phyloP scores from a whole-genome alignment of 108 stramenopile genomes.

The Cyclostephanos invisitatus region DNA sequence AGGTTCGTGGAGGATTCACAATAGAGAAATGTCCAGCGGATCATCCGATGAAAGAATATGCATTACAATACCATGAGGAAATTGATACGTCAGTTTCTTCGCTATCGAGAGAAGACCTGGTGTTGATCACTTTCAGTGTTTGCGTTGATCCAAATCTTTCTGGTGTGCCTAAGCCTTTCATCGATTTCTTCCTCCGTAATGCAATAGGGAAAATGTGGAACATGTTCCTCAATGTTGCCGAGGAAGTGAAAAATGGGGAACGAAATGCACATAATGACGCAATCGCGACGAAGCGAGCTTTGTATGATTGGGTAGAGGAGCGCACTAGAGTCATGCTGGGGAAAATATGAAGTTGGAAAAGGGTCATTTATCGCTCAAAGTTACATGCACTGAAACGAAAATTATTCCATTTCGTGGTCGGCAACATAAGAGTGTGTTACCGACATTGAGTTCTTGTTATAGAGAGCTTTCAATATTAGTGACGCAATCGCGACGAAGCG shows the following conservation, averaged over 20 bases:
- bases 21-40: conserved; percentile 71
- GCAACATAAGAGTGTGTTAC: too few relatives aligned
- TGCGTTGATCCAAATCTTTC: conserved; percentile 59
- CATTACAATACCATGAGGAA: conserved; percentile 11
- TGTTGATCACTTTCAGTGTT: conserved; percentile 59
- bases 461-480: too few relatives aligned
- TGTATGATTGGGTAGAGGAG: conserved; percentile 76
- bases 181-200: conserved; percentile 64
- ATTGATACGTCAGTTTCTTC: background rate
- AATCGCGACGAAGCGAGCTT: conserved; percentile 62
- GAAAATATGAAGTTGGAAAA: background rate
- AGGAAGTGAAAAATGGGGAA: conserved; percentile 68
- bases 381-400: too few relatives aligned
- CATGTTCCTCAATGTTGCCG: conserved; percentile 66
- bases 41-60: conserved; percentile 46
- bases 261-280: conserved; percentile 57
- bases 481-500: conserved; percentile 61
- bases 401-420: too few relatives aligned
- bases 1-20: conserved; percentile 63
- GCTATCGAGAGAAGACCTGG: conserved; percentile 42
- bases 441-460: too few relatives aligned
- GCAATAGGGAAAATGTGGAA: conserved; percentile 64
- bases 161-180: conserved; percentile 56
- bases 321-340: conserved; percentile 56
- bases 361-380: background rate